Percentiles rank a stretch among this genome's conserved stretches.
These are phyloP conservation scores for Lasiodiplodia hormozganensis DNA, from an alignment of 2,329 filamentous ascomycete species.

Conservation along the genomic window DNA sequence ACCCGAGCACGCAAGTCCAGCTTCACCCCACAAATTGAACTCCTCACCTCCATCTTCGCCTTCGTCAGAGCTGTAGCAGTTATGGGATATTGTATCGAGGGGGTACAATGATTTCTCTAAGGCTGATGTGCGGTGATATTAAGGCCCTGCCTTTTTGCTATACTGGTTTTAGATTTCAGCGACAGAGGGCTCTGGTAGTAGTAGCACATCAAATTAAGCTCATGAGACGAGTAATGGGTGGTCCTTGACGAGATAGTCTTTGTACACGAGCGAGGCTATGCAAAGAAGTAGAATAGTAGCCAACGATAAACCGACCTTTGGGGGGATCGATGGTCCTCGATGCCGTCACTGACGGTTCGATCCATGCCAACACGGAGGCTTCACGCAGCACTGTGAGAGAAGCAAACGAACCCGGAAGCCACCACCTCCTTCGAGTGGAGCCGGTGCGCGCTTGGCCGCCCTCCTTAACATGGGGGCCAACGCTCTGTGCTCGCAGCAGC, in stretches of 20 bases:
- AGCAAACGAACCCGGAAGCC: neutral
- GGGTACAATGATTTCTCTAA: neutral
- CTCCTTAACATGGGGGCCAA: neutral
- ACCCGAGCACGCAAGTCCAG: too few relatives aligned
- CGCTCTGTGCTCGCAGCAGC: neutral
- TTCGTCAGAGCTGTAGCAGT: constrained; percentile 17
- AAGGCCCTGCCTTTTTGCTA: constrained; percentile 22
- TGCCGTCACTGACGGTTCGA: neutral
- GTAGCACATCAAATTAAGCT: neutral
- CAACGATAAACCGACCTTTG: neutral
- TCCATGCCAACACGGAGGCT: neutral
- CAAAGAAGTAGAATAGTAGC: neutral
- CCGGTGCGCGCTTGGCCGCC: neutral
- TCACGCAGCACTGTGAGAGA: too few relatives aligned
- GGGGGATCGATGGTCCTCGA: neutral
- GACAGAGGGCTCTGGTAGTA: neutral
- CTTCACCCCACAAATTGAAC: neutral
- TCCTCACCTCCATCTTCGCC: constrained; percentile 18
- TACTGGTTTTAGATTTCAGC: constrained; percentile 7
- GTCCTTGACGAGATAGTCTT: too few relatives aligned
- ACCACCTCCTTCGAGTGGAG: neutral
- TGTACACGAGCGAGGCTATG: too few relatives aligned
- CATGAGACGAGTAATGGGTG: neutral
- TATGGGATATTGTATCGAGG: constrained; percentile 18
- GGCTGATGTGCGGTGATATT: constrained; percentile 5